Evolutionary conservation across 306 rosid species (phyloP).

Genomic region (Begonia peltatifolia): DNA sequence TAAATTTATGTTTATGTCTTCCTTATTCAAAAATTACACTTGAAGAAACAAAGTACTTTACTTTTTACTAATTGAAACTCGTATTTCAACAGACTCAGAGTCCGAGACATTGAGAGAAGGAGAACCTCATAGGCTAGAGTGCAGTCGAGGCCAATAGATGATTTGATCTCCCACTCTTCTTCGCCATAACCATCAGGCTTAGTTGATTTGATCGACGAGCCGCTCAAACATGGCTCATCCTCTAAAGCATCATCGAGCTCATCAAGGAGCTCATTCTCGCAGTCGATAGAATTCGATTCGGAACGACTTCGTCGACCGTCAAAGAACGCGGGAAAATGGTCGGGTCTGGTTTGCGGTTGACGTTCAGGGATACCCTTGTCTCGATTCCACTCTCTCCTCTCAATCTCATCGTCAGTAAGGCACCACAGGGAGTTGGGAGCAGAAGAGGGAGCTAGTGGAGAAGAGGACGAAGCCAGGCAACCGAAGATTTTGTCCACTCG

Average conservation of each 20-base stretch:
- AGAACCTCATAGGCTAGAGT: slow-evolving; percentile 83
- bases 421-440: slow-evolving; percentile 53
- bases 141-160: slow-evolving; percentile 65
- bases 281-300: not conserved
- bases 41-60: too few relatives aligned
- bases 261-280: slow-evolving; percentile 12
- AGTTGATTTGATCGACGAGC: slow-evolving; percentile 5
- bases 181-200: slow-evolving; percentile 61
- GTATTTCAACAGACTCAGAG: too few relatives aligned
- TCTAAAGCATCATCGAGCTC: slow-evolving; percentile 33
- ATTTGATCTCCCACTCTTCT: slow-evolving; percentile 71
- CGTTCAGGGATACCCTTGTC: slow-evolving; percentile 29
- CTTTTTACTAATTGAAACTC: too few relatives aligned
- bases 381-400: slow-evolving; percentile 26
- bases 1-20: too few relatives aligned
- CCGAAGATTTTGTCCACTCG: slow-evolving; percentile 45
- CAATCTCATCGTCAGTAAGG: slow-evolving; percentile 63
- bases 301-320: not conserved
- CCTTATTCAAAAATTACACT: too few relatives aligned
- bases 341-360: slow-evolving; percentile 14
- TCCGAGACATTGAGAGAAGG: not conserved
- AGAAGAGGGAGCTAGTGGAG: slow-evolving; percentile 13
- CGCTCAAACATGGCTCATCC: slow-evolving; percentile 10
- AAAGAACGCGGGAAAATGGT: slow-evolving; percentile 6
- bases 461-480: slow-evolving; percentile 15